Conservation (phyloP, 2,329 filamentous ascomycete genomes). For the Calonectria leucothoes region DNA sequence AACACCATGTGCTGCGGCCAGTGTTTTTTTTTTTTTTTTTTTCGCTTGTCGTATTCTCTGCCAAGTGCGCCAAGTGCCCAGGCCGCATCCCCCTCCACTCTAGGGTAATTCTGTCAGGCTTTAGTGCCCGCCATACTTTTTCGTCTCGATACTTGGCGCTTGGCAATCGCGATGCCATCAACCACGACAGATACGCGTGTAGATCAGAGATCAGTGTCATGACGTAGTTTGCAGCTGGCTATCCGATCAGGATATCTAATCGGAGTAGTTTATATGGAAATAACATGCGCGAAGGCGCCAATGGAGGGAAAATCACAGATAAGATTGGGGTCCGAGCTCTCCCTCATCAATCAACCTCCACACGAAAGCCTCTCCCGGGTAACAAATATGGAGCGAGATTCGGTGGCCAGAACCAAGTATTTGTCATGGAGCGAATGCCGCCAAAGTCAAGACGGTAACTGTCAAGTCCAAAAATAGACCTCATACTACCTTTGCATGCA, state of each 20-base stretch:
- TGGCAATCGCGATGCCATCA: not conserved
- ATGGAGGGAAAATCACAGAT: not conserved
- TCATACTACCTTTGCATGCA: not conserved
- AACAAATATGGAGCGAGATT: not conserved
- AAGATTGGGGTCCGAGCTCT: not conserved
- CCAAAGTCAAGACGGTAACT: not conserved
- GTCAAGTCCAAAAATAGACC: not conserved
- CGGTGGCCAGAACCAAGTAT: not conserved
- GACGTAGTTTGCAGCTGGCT: not conserved
- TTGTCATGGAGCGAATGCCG: not conserved
- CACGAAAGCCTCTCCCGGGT: not conserved
- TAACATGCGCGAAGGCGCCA: not conserved
- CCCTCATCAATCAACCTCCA: not conserved
- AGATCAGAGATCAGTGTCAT: not conserved
- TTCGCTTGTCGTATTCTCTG: not conserved
- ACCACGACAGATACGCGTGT: not conserved
- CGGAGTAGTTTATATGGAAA: too few species aligned
- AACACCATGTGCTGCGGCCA: not conserved
- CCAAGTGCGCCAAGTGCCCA: not conserved
- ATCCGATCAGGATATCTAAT: too few species aligned
- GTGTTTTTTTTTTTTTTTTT: too few species aligned
- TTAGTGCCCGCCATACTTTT: not conserved
- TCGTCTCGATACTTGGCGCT: not conserved
- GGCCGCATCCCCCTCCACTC: not conserved
- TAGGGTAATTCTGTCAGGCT: not conserved